Percentiles rank a stretch among this genome's conserved stretches.
Conservation (phyloP, 2,329 filamentous ascomycete species). For the Aquanectria penicillioides region DNA sequence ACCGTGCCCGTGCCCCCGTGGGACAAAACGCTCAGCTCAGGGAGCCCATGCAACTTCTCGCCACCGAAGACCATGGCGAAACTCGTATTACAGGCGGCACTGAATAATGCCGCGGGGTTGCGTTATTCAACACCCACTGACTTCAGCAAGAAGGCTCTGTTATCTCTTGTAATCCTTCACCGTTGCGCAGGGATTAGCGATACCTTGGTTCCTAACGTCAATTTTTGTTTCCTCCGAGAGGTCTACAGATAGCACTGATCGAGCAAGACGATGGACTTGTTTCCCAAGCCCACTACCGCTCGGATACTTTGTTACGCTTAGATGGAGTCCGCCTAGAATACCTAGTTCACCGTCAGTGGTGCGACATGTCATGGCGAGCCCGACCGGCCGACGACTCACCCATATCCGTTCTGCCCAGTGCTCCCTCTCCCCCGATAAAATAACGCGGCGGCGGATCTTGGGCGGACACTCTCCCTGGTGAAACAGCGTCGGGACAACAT, state of each 20-base stretch:
- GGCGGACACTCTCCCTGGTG: conserved; percentile 2
- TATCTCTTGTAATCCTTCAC: no score
- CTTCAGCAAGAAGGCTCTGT: no score
- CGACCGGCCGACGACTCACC: not conserved
- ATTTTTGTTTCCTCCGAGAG: not conserved
- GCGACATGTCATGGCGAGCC: conserved; percentile 7
- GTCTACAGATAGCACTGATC: not conserved
- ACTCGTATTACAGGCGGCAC: conserved; percentile 11
- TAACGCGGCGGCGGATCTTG: conserved; percentile 22
- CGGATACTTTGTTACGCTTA: not conserved
- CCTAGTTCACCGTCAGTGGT: not conserved
- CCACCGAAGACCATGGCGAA: conserved; percentile 1
- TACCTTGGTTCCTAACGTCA: no score
- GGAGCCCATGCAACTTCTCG: no score
- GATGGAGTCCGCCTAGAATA: not conserved
- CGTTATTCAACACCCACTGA: no score
- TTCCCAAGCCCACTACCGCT: not conserved
- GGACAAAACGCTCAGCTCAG: conserved; percentile 6
- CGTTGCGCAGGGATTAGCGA: no score
- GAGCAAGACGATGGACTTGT: not conserved
- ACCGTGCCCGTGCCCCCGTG: conserved; percentile 5
- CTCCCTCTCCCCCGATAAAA: no score
- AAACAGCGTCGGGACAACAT: conserved; percentile 11
- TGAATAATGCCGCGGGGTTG: conserved; percentile 12
- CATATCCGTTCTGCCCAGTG: no score